Base-by-base conservation (phyloP, 306 rosid genomes). In the Hippophae rhamnoides region DNA sequence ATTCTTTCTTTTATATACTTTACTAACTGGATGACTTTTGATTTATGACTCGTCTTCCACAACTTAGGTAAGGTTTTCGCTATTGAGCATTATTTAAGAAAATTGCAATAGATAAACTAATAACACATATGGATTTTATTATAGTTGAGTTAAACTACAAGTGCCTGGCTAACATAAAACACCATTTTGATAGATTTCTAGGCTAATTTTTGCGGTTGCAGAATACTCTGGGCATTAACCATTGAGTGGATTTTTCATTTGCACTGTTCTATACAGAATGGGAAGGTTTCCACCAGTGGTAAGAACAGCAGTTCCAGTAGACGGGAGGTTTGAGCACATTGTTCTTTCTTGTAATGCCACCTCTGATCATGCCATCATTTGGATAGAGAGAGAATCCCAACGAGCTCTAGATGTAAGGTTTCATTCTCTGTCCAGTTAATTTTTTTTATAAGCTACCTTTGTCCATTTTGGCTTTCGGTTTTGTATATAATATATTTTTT, bases 321-420 rank as follows among this genome's bases (percentile, higher is more conserved):
- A 90, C 62, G 97, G 97, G 72, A 73, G 97, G 66, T 90, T 90
- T 61, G 97, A 90, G 72, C 97, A 86, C 74, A 77, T 90, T 50
- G 94, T 90, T 62, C 94, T 90, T 66, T 90, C 95, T 41, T 90
- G 95, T 62, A 90, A 90, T 63, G 97, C 97, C 56, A 86, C 90
- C 43, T 84, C 95, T 13, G 97, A 90, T 70, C 97, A 90, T 72
- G 94, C 95, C 60, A 84, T 90, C 74, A 68, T 90, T 69, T 90
- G 95, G 94, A 86, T 90, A 56, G 95, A 84, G 78, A 84, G 81
- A 78, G 97, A 90, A 79, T 93, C 97, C 56, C 87, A 66, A 46
- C 62, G 76, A 66, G 95, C 97, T 53, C 71, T 90, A 40, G 76
- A 84, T 56, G 97, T 90, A 76, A 80, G 97, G 74, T 68, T 69